These are phyloP conservation scores for Harringtonia lauricola DNA, from an alignment of 2,329 filamentous ascomycete species.

Conservation along the genomic window DNA sequence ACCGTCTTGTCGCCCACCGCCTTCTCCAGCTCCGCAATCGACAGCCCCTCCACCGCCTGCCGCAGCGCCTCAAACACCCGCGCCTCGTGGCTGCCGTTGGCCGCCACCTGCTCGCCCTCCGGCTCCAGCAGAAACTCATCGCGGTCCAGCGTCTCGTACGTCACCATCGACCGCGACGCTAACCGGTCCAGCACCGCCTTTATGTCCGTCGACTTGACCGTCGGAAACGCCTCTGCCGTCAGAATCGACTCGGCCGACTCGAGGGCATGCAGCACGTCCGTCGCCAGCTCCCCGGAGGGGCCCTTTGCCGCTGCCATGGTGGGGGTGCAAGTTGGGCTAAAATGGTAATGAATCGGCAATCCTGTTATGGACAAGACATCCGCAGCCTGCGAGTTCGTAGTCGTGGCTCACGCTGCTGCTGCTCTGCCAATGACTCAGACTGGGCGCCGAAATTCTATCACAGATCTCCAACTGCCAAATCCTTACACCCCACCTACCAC, in stretches of 20 bases:
- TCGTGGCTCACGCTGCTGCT: too few relatives aligned
- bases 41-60: constrained; percentile 66
- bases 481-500: not conserved
- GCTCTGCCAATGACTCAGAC: constrained; percentile 5
- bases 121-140: constrained; percentile 68
- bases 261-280: constrained; percentile 55
- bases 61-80: constrained; percentile 69
- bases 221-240: constrained; percentile 59
- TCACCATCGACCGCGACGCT: constrained; percentile 72
- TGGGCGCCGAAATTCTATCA: not conserved
- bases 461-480: not conserved
- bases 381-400: not conserved
- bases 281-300: constrained; percentile 43
- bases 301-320: constrained; percentile 16
- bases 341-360: too few relatives aligned
- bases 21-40: constrained; percentile 61
- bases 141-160: constrained; percentile 71
- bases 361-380: too few relatives aligned
- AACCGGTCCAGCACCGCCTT: constrained; percentile 87
- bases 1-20: constrained; percentile 62
- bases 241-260: constrained; percentile 52
- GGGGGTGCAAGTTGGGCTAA: not conserved
- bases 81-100: constrained; percentile 71
- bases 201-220: constrained; percentile 53
- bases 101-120: constrained; percentile 61